Base-by-base conservation (phyloP, 2,329 filamentous ascomycete genomes). In the Ophiostoma montium region DNA sequence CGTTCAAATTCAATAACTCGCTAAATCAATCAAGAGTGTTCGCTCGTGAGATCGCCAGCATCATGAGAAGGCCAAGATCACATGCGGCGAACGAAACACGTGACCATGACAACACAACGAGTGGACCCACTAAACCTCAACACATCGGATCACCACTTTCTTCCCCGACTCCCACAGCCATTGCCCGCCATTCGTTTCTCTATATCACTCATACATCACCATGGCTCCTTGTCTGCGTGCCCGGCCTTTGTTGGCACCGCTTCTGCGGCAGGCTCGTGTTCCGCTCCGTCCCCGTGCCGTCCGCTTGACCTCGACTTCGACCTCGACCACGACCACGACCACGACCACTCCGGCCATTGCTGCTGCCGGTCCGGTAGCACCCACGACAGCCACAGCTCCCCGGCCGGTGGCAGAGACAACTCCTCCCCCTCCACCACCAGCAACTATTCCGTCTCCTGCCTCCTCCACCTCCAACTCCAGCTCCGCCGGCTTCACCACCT, bases 191-290 rank as follows among this genome's bases (percentile, higher is more conserved):
- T 4, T 10, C n/a, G 10, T 13, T 11, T 19, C 15, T 12, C 9
- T 21, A 41, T 21, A 15, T 13, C 10, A n/a, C 16, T 53, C 46
- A 52, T 49, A 42, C 47, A 12, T 12, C 46, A 57, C 49, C 35
- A 66, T 66, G 63, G 61, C 62, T 32, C 55, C 57, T n/a, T 57
- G 55, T 39, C 53, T 61, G 15, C 53, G 60, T 46, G 57, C 56
- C 35, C 56, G 56, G 46, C 58, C 55, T 41, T 50, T 55, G 16
- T 56, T 60, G 49, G 46, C 49, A 3, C 43, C 49, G 8, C 16
- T 43, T 2, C 23, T 46, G 30, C 48, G 45, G 11, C 31, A 41
- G 41, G 27, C 33, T 21, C 45, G 44, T 21, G 38, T 31, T 6
- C 11, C 43, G 23, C 23, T 5, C n/a, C 49, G 46, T 13, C 38